Evolutionary conservation across 2,329 filamentous ascomycete genomes (phyloP).

Genomic region (Parastagonospora nodorum): DNA sequence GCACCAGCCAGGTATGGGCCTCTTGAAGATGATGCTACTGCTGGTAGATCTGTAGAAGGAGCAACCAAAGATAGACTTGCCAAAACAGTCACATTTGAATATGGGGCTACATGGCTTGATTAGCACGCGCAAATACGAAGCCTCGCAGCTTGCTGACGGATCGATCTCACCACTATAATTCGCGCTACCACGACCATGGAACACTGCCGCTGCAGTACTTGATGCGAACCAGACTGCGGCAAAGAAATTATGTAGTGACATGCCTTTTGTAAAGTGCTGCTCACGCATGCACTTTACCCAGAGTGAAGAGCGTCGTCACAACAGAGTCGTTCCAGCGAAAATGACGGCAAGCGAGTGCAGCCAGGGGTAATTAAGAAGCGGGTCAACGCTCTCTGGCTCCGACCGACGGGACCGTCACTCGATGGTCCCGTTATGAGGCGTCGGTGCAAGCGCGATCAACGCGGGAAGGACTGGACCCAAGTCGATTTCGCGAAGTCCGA

Average conservation of each 20-base stretch:
- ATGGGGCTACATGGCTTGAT: slow-evolving; percentile 35
- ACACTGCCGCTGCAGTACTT: slow-evolving; percentile 20
- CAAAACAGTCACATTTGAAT: slow-evolving; percentile 33
- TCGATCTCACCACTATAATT: slow-evolving; percentile 29
- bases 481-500: slow-evolving; percentile 16
- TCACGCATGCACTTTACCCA: slow-evolving; percentile 23
- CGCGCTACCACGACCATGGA: slow-evolving; percentile 26
- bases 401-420: slow-evolving; percentile 16
- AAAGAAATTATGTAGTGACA: slow-evolving; percentile 17
- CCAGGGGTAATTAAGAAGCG: slow-evolving; percentile 29
- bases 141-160: slow-evolving; percentile 11
- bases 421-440: slow-evolving; percentile 13
- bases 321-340: slow-evolving; percentile 18
- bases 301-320: slow-evolving; percentile 23
- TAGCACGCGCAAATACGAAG: slow-evolving; percentile 33
- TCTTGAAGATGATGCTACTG: background rate
- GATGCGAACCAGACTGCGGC: slow-evolving; percentile 21
- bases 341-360: slow-evolving; percentile 17
- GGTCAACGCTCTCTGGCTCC: slow-evolving; percentile 18
- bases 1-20: too few relatives aligned
- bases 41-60: slow-evolving; percentile 10
- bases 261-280: slow-evolving; percentile 23
- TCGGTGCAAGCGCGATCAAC: slow-evolving; percentile 16
- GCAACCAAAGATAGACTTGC: slow-evolving; percentile 8
- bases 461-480: slow-evolving; percentile 14